Evolutionary conservation across 106 monocot genomes (phyloP).

Genomic region (Xerophyta viscosa): DNA sequence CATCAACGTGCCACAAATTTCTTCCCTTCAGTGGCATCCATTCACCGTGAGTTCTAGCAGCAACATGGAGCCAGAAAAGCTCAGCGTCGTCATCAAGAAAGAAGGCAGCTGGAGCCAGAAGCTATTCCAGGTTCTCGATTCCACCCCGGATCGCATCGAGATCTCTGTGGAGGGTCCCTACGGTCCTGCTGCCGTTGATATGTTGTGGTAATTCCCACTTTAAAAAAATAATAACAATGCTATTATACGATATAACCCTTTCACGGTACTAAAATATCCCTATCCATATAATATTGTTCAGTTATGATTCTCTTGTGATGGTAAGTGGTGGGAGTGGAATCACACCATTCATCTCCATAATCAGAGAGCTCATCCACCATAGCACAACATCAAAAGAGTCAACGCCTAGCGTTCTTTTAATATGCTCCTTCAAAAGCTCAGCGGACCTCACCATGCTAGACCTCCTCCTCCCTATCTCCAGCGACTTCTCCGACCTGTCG

Average conservation of each 20-base stretch:
- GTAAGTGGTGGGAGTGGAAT: constrained; percentile 89
- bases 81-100: constrained; percentile 72
- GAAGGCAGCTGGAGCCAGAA: constrained; percentile 73
- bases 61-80: constrained; percentile 42
- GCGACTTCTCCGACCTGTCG: constrained; percentile 33
- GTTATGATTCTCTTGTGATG: constrained; percentile 62
- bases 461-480: constrained; percentile 47
- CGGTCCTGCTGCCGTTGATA: constrained; percentile 29
- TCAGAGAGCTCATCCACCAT: constrained; percentile 49
- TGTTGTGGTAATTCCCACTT: constrained; percentile 33
- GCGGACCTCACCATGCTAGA: constrained; percentile 70
- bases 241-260: too few relatives aligned
- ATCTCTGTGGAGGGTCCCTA: constrained; percentile 73
- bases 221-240: too few relatives aligned
- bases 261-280: too few relatives aligned
- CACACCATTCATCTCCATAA: constrained; percentile 75
- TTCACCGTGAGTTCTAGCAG: constrained; percentile 63
- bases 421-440: constrained; percentile 57
- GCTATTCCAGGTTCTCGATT: constrained; percentile 30
- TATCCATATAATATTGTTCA: too few relatives aligned
- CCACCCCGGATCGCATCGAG: constrained; percentile 18
- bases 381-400: constrained; percentile 9
- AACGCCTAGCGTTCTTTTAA: constrained; percentile 48
- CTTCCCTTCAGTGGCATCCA: constrained; percentile 71
- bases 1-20: constrained; percentile 56